A percentile compares a stretch with the other conserved stretches of the same genome.
Evolutionary conservation across 1,284 basidiomycete species (phyloP).

Genomic region (Cutaneotrichosporon mucoides): DNA sequence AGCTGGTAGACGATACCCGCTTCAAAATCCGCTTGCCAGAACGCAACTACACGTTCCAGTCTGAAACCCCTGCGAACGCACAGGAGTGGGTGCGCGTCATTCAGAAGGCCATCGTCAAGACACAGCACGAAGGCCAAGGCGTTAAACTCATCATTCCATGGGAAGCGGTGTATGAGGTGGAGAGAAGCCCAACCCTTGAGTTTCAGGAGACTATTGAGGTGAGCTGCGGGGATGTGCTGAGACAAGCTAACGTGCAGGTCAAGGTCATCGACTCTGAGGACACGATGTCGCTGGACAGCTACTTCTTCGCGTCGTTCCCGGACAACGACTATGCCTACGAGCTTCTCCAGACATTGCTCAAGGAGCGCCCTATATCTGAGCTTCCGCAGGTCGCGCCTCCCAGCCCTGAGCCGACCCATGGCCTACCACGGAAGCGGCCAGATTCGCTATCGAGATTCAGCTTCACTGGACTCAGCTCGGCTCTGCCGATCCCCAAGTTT

Average conservation of each 20-base stretch:
- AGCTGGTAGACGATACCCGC: conserved; percentile 65
- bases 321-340: conserved; percentile 69
- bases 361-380: conserved; percentile 51
- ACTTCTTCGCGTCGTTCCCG: conserved; percentile 77
- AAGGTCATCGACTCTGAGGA: conserved; percentile 82
- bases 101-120: conserved; percentile 81
- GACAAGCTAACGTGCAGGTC: conserved; percentile 43
- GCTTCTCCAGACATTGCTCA: conserved; percentile 69
- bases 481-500: conserved; percentile 9
- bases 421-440: background rate
- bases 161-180: conserved; percentile 79
- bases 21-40: conserved; percentile 76
- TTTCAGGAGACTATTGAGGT: conserved; percentile 88
- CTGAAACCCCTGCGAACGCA: conserved; percentile 72
- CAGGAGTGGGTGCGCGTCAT: conserved; percentile 94
- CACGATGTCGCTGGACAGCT: conserved; percentile 73
- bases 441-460: background rate
- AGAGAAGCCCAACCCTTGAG: conserved; percentile 79
- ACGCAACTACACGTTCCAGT: conserved; percentile 65
- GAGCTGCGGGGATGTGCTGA: conserved; percentile 2
- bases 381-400: conserved; percentile 30
- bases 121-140: conserved; percentile 90
- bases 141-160: conserved; percentile 89
- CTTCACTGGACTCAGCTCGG: background rate
- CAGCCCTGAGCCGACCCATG: background rate